Conservation (phyloP, 2,329 filamentous ascomycete genomes). For the Magnaporthiopsis poae region DNA sequence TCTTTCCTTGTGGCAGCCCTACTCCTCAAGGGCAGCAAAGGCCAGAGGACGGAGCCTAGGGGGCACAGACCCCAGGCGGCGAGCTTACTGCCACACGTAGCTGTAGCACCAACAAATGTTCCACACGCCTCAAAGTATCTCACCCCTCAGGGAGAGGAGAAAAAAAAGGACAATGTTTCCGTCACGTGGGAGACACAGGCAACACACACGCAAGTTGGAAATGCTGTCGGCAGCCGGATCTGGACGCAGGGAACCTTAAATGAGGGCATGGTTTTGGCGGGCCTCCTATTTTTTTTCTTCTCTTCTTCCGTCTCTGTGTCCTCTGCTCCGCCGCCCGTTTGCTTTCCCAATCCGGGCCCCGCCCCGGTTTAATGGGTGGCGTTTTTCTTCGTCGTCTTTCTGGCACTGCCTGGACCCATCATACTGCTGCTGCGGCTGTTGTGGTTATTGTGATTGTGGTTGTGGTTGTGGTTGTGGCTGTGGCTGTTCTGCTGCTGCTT, state of each 20-base stretch:
- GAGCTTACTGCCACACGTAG: background rate
- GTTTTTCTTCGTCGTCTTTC: too few relatives aligned
- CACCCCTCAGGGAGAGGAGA: too few relatives aligned
- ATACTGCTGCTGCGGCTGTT: too few relatives aligned
- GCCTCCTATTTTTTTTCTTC: background rate
- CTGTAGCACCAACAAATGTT: slow-evolving; percentile 1
- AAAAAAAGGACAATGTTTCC: background rate
- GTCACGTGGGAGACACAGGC: slow-evolving; percentile 4
- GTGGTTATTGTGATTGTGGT: too few relatives aligned
- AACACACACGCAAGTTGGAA: background rate
- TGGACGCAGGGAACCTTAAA: slow-evolving; percentile 3
- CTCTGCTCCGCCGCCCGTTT: background rate
- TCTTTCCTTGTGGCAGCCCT: background rate
- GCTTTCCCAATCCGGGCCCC: too few relatives aligned
- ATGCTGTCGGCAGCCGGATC: slow-evolving; percentile 1
- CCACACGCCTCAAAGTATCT: background rate
- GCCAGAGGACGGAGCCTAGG: background rate
- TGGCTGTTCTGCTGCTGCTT: too few relatives aligned
- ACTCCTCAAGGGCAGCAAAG: background rate
- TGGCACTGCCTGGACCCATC: too few relatives aligned
- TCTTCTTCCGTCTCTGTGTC: too few relatives aligned
- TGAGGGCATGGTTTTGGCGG: background rate
- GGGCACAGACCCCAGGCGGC: background rate
- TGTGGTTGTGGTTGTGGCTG: too few relatives aligned
- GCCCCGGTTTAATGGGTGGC: too few relatives aligned